Conservation (phyloP, 805 yeast genomes). For the Jamesozyma rosinii region DNA sequence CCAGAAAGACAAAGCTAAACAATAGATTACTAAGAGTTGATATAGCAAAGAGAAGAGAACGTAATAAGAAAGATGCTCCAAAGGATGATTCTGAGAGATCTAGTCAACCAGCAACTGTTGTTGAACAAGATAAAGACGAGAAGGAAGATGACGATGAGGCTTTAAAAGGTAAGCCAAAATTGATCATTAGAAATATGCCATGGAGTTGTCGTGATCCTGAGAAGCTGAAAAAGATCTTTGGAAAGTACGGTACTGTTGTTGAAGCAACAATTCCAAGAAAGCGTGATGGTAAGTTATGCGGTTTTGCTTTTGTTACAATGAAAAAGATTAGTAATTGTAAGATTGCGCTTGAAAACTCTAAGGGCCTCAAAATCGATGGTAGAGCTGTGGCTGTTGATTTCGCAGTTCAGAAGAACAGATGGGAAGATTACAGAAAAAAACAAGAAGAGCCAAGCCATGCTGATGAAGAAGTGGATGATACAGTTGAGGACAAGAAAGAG, state of each 20-base stretch:
- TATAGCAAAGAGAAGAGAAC: slow-evolving; percentile 85
- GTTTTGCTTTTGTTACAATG: slow-evolving; percentile 93
- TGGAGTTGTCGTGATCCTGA: slow-evolving; percentile 86
- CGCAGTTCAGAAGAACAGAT: slow-evolving; percentile 79
- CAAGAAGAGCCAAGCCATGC: slow-evolving; percentile 34
- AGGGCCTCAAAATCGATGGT: slow-evolving; percentile 74
- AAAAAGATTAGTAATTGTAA: slow-evolving; percentile 67
- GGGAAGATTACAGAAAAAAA: slow-evolving; percentile 52
- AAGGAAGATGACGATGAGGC: slow-evolving; percentile 31
- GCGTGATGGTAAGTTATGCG: slow-evolving; percentile 80
- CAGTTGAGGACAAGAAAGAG: slow-evolving; percentile 31
- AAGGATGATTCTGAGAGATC: slow-evolving; percentile 3
- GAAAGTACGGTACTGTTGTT: slow-evolving; percentile 73
- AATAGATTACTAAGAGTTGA: slow-evolving; percentile 66
- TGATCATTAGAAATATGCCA: slow-evolving; percentile 86
- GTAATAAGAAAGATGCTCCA: slow-evolving; percentile 36
- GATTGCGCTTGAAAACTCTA: slow-evolving; percentile 65
- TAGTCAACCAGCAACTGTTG: slow-evolving; percentile 3
- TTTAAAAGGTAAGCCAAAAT: slow-evolving; percentile 69
- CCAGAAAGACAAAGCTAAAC: slow-evolving; percentile 58
- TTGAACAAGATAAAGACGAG: slow-evolving; percentile 3
- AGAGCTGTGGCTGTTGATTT: slow-evolving; percentile 90
- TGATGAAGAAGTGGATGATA: slow-evolving; percentile 30
- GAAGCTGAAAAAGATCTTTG: slow-evolving; percentile 58
- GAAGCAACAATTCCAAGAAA: slow-evolving; percentile 87